Conservation (phyloP, 352 stramenopile genomes). For the Detonula confervacea region DNA sequence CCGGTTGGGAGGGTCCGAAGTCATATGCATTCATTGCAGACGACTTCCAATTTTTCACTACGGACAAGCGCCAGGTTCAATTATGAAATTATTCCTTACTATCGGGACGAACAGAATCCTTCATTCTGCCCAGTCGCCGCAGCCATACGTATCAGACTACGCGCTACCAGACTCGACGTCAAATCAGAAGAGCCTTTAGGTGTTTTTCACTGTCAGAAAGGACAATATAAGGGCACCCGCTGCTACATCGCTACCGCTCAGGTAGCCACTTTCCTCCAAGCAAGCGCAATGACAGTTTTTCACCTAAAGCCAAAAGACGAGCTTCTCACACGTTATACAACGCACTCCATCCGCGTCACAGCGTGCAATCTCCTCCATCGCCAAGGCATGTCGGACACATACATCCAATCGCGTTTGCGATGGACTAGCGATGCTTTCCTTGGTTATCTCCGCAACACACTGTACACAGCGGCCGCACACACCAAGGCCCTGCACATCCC, state of each 20-base stretch:
- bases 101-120: background rate
- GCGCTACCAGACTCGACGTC: slow-evolving; percentile 3
- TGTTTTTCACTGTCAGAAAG: background rate
- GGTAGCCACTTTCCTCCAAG: background rate
- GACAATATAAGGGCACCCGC: background rate
- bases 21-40: slow-evolving; percentile 19
- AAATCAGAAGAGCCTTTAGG: background rate
- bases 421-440: slow-evolving; percentile 25
- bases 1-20: background rate
- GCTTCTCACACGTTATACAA: slow-evolving; percentile 8
- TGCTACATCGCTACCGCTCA: background rate
- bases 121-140: background rate
- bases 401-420: slow-evolving; percentile 25
- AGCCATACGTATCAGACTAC: slow-evolving; percentile 5
- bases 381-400: slow-evolving; percentile 18
- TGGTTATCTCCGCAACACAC: slow-evolving; percentile 24
- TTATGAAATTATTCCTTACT: slow-evolving; percentile 20
- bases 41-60: slow-evolving; percentile 14
- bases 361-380: slow-evolving; percentile 29
- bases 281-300: background rate
- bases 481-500: slow-evolving; percentile 21
- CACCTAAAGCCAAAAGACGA: background rate
- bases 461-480: slow-evolving; percentile 23
- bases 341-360: slow-evolving; percentile 28
- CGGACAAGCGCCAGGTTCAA: slow-evolving; percentile 5